Evolutionary conservation across 2,329 filamentous ascomycete species (phyloP), one percentile per base, ranked within the genome.

Genomic region (Neurospora sp.): DNA sequence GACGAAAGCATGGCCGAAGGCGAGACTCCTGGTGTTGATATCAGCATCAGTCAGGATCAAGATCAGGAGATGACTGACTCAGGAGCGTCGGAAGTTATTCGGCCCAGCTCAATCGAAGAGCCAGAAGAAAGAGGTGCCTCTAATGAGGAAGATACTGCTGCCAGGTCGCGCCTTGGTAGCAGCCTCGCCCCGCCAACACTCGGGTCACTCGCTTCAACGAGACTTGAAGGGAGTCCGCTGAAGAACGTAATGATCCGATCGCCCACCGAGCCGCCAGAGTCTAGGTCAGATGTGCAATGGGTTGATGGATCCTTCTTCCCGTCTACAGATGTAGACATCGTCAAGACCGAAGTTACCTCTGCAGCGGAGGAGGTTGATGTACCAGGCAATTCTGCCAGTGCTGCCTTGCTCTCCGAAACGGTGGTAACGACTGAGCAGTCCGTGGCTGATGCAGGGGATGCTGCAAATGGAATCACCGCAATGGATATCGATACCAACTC

Each of bases 181-280:
- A 78, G 43, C 77, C 81, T 42, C 72, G 80, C 67, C 42, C 77
- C 66, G 73, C 75, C 72, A 17, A 72, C 72, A 9, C 52, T 62
- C 67, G 36, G 33, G n/a, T 38, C 69, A 75, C 39, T 73, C 28
- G 70, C 74, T 0, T 78, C 80, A 3, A 78, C 80, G 1, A 80
- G 75, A 72, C 74, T 80, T 3, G 84, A 85, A 72, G 85, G 84
- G 2, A 87, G 85, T 68, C 85, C 85, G 0, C 76, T 87, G 23
- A 86, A 86, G 77, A 84, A 86, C 67, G 83, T 86, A 42, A 78
- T 84, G 38, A 71, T 84, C 17, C 80, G 79, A 10, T 85, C 84
- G 10, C 83, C 84, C 0, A 82, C 81, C 0, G 81, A 83, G 23
- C 75, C 79, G 8, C 76, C 76, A 17, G 52, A 62, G 52, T 62